Base-by-base conservation (phyloP, 768 basidiomycete genomes). In the Wakefieldia striispora region DNA sequence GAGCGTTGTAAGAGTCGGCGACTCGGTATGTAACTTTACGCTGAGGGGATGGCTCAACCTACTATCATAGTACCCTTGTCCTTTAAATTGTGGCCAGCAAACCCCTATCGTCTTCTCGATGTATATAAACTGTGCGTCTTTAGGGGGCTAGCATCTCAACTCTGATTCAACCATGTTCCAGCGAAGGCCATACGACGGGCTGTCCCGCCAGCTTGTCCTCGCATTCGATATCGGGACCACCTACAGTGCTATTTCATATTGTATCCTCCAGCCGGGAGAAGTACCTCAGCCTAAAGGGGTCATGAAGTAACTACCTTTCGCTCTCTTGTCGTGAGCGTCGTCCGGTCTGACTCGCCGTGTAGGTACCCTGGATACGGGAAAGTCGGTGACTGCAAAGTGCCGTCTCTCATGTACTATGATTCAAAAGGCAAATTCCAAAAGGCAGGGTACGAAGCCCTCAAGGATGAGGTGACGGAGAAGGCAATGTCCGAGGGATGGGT, bases 371-470 rank as follows among this genome's bases (percentile, higher is more conserved):
- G 70, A 1, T 72, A 74, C 35, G 71, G 72, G 40, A 58, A 66
- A 43, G 54, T 64, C 2, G 72, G 73, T 11, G 69, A 72, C 41
- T 71, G 62, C 35, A 77, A 77, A 53, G 71, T 78, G n/a, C 76
- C 77, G 0, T 73, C 73, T 9, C 58, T 77, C 37, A 55, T 78
- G 23, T 79, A 72, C 49, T 78, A 79, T 42, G 71, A 75, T 43
- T 40, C 56, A 29, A 40, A 57, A 14, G 76, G 77, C 3, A 56
- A 56, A 3, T 62, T 74, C 8, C 59, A 63, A 29, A 69, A 71
- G 2, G 66, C 69, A 1, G 75, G 76, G 1, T 75, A 72, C 6
- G 75, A 78, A 55, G 70, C 74, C 0, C 60, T 68, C 19, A 57
- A 59, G 12, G 70, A 75, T 1, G 66, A 65, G 3, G 61, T 72